Base-by-base conservation (phyloP, 108 stramenopile species). In the Nannochloropsis salina region DNA sequence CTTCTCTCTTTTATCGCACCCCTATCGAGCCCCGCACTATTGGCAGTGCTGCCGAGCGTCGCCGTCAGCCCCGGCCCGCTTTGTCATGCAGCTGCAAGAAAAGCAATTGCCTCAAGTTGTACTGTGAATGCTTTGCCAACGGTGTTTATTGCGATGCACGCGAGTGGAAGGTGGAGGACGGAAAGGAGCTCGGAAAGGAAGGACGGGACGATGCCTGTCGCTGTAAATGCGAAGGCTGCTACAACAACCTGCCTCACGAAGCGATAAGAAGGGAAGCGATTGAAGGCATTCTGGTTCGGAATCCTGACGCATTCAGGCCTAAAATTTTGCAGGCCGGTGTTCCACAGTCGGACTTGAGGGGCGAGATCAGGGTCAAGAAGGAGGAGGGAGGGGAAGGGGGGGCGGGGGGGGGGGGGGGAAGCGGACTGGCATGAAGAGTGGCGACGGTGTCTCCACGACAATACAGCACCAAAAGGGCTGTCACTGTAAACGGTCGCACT, bases 11-110 rank as follows among this genome's bases (percentile, higher is more conserved):
- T 74, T n/a, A 74, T 6, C 61, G 61, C 15, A 15, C 6, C 61
- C 61, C 8, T n/a, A 6, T n/a, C 20, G 61, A 6, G 61, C 61
- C 61, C n/a, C 61, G n/a, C 61, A 3, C 61, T n/a, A 74, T 74
- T 2, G 61, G 61, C 20, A 74, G n/a, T 74, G 61, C 61, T n/a
- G 15, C 20, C 2, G 61, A 74, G n/a, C 4, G 31, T 31, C 61
- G 20, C n/a, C 47, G 47, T 51, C 61, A n/a, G n/a, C 61, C 61
- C n/a, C 61, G 3, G 6, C n/a, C 61, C 61, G 15, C 61, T n/a
- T 74, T n/a, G 4, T 74, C 61, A n/a, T 74, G 61, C 61, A 74
- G 61, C 61, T 74, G 61, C 61, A 74, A 74, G n/a, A 74, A 74
- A 74, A 74, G 61, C 61, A 74, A 74, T 8, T 74, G 61, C 8